Evolutionary conservation across 2,329 filamentous ascomycete genomes (phyloP).

Genomic region (Tolypocladium tundrense): DNA sequence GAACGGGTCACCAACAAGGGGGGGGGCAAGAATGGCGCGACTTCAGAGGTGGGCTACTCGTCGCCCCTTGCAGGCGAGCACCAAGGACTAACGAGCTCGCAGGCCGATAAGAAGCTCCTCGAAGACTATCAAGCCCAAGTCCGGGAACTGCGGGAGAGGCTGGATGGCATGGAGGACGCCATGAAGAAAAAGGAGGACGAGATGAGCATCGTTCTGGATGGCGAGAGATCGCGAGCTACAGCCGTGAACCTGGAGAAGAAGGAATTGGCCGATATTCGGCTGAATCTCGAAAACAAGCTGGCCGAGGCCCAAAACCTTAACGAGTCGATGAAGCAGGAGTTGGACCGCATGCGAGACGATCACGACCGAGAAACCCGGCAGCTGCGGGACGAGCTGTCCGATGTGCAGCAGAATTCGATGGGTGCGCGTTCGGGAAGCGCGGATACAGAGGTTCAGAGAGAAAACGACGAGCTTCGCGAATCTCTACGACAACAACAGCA

Average conservation of each 20-base stretch:
- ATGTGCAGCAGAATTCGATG: slow-evolving; percentile 30
- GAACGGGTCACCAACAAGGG: slow-evolving; percentile 16
- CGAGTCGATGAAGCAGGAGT: slow-evolving; percentile 65
- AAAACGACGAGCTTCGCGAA: slow-evolving; percentile 58
- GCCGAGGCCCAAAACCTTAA: slow-evolving; percentile 68
- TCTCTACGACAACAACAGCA: slow-evolving; percentile 65
- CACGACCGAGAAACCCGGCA: slow-evolving; percentile 54
- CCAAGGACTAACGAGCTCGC: slow-evolving; percentile 7
- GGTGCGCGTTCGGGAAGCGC: slow-evolving; percentile 16
- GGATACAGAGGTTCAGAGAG: slow-evolving; percentile 49
- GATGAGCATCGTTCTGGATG: slow-evolving; percentile 47
- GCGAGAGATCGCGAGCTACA: slow-evolving; percentile 42
- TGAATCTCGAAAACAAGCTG: slow-evolving; percentile 62
- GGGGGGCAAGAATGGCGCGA: slow-evolving; percentile 16
- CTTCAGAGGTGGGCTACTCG: slow-evolving; percentile 27
- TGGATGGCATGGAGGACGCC: slow-evolving; percentile 59
- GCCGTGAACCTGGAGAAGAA: slow-evolving; percentile 53
- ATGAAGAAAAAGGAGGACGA: slow-evolving; percentile 65
- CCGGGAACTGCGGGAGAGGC: slow-evolving; percentile 60
- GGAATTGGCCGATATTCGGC: slow-evolving; percentile 57
- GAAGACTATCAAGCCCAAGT: slow-evolving; percentile 75
- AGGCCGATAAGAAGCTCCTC: slow-evolving; percentile 61
- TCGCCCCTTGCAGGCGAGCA: background rate
- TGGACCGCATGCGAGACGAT: slow-evolving; percentile 62
- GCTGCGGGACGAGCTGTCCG: slow-evolving; percentile 37